phyloP scores from a whole-genome alignment of 2,329 filamentous ascomycete genomes.

The Didymella arachidicola region DNA sequence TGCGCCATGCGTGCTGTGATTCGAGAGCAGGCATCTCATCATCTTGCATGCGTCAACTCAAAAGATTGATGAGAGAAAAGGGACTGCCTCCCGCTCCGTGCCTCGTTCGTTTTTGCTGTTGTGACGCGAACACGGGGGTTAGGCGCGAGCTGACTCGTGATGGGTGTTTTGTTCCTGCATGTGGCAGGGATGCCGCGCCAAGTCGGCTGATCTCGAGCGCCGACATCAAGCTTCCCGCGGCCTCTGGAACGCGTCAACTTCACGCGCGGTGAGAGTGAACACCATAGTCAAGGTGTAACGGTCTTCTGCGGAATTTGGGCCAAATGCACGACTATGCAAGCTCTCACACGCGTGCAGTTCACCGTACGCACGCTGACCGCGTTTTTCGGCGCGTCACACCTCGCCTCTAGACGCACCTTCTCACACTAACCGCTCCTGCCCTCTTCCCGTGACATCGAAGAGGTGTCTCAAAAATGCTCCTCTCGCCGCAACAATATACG shows the following conservation, averaged over 20 bases:
- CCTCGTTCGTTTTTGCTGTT: slow-evolving; percentile 11
- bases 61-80: not conserved
- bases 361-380: slow-evolving; percentile 17
- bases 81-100: not conserved
- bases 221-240: not conserved
- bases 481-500: not conserved
- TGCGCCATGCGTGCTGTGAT: not conserved
- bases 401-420: slow-evolving; percentile 18
- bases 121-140: slow-evolving; percentile 9
- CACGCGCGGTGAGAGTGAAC: slow-evolving; percentile 18
- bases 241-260: slow-evolving; percentile 14
- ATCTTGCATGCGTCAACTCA: not conserved
- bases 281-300: slow-evolving; percentile 10
- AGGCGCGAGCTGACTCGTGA: slow-evolving; percentile 12
- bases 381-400: slow-evolving; percentile 8
- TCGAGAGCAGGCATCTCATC: not conserved
- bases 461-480: not conserved
- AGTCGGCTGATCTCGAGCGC: not conserved
- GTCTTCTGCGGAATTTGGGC: not conserved
- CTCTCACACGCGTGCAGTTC: slow-evolving; percentile 19
- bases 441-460: not conserved
- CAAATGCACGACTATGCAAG: slow-evolving; percentile 15
- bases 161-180: slow-evolving; percentile 17
- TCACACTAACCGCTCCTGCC: slow-evolving; percentile 5
- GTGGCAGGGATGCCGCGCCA: slow-evolving; percentile 5